A percentile compares a stretch with the other conserved stretches of the same genome.
Conservation (phyloP, 169 alveolate genomes). For the Cryptosporidium muris region DNA sequence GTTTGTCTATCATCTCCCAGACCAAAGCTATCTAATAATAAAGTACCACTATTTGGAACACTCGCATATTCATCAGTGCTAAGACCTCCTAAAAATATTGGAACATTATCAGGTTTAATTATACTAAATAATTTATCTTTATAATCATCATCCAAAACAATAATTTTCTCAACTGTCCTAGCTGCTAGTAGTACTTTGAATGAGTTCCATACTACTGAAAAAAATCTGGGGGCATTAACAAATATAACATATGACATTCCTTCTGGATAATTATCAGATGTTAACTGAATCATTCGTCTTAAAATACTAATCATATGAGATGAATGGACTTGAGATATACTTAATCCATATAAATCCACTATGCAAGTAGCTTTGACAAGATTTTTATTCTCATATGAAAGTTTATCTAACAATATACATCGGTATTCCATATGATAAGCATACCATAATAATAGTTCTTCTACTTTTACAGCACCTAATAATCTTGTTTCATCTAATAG, state of each 20-base stretch:
- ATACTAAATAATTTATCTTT: slow-evolving; percentile 20
- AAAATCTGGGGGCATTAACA: slow-evolving; percentile 62
- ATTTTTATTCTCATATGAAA: slow-evolving; percentile 42
- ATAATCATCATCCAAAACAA: slow-evolving; percentile 64
- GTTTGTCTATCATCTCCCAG: slow-evolving; percentile 71
- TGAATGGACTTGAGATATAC: slow-evolving; percentile 66
- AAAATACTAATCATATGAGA: slow-evolving; percentile 60
- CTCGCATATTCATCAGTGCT: slow-evolving; percentile 58
- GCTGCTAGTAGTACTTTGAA: slow-evolving; percentile 63
- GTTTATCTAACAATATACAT: slow-evolving; percentile 43
- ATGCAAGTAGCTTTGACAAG: slow-evolving; percentile 63
- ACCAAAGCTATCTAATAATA: slow-evolving; percentile 59
- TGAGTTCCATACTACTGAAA: slow-evolving; percentile 70
- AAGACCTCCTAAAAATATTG: slow-evolving; percentile 62
- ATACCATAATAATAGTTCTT: slow-evolving; percentile 59
- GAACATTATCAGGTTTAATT: slow-evolving; percentile 18
- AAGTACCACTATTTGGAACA: slow-evolving; percentile 66
- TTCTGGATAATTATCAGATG: slow-evolving; percentile 70
- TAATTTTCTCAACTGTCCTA: slow-evolving; percentile 68
- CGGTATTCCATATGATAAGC: slow-evolving; percentile 68
- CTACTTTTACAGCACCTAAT: slow-evolving; percentile 69
- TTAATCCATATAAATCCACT: slow-evolving; percentile 51
- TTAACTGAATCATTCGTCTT: slow-evolving; percentile 61
- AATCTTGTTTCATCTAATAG: slow-evolving; percentile 64
- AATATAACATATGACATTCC: slow-evolving; percentile 68